A percentile compares a stretch with the other conserved stretches of the same genome.
Evolutionary conservation across 2,329 filamentous ascomycete species (phyloP).

Genomic region (Thelonectria rubi): DNA sequence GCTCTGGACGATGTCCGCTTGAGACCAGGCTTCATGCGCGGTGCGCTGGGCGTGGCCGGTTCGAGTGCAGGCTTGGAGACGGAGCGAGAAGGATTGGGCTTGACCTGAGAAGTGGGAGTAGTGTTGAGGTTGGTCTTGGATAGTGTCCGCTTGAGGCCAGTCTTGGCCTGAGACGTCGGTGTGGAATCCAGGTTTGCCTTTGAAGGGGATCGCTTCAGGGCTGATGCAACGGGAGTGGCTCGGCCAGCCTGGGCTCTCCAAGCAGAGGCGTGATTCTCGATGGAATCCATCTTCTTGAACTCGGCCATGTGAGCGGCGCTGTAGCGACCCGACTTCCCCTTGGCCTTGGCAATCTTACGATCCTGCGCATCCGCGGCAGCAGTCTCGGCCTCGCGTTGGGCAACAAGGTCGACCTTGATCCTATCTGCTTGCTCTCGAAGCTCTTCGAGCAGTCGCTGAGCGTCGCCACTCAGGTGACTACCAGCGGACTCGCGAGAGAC

Average conservation of each 20-base stretch:
- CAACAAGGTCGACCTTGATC: slow-evolving; percentile 74
- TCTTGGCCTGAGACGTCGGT: slow-evolving; percentile 45
- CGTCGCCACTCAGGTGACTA: slow-evolving; percentile 67
- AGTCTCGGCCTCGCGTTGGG: slow-evolving; percentile 66
- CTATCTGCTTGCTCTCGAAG: slow-evolving; percentile 76
- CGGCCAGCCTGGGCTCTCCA: slow-evolving; percentile 70
- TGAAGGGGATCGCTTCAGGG: slow-evolving; percentile 54
- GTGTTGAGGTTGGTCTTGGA: slow-evolving; percentile 67
- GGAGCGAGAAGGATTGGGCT: slow-evolving; percentile 47
- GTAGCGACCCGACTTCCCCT: slow-evolving; percentile 79
- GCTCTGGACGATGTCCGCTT: slow-evolving; percentile 43
- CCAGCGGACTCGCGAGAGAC: slow-evolving; percentile 66
- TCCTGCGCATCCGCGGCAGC: slow-evolving; percentile 52
- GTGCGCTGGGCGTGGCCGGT: slow-evolving; percentile 57
- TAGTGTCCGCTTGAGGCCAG: slow-evolving; percentile 60
- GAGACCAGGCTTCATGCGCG: slow-evolving; percentile 49
- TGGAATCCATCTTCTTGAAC: slow-evolving; percentile 98
- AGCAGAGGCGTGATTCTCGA: slow-evolving; percentile 83
- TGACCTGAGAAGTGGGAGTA: slow-evolving; percentile 52
- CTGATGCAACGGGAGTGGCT: slow-evolving; percentile 57
- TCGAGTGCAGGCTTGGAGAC: slow-evolving; percentile 57
- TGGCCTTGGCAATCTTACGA: slow-evolving; percentile 82
- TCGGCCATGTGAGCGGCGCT: slow-evolving; percentile 86
- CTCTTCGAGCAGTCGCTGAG: slow-evolving; percentile 69
- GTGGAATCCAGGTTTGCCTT: slow-evolving; percentile 55